Base-by-base conservation (phyloP, 176 grass and related monocot genomes). In the Saccharum officinarum region DNA sequence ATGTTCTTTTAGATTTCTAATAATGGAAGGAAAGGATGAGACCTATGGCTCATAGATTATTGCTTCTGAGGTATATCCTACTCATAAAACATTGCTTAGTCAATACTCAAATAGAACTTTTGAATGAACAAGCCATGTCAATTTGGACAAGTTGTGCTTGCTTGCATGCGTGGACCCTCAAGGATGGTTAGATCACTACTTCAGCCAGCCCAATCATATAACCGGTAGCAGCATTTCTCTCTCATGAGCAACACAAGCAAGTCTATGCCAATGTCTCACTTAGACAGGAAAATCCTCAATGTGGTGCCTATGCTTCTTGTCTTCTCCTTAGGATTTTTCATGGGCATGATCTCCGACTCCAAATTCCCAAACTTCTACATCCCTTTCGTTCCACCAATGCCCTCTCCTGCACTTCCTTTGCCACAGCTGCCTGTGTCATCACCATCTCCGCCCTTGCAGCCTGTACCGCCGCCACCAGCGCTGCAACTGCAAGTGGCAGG, bases 281-380 rank as follows among this genome's bases (percentile, higher is more conserved):
- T 34, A 54, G 55, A 39, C 15, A 37, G 69, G 33, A 40, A 30
- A 20, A 20, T 60, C 22, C 34, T 46, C 49, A 77, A 69, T 10
- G 69, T 69, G 7, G n/a, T 84, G 25, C 25, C 44, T 12, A 39
- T n/a, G 37, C 22, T 82, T 42, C 75, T 91, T 6, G 1, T 91
- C 80, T 49, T 91, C 55, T 64, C 76, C 59, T 22, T 52, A 5
- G 85, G 85, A 38, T 88, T 91, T 14, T 12, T 80, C n/a, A 5
- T 88, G 4, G 85, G 85, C 89, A 91, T 85, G 84, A 36, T 72
- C 17, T 85, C 41, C 14, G 77, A 55, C 28, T 15, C 77, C 8
- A 85, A 78, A 49, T 28, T 64, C 1, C 61, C 61, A 12, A 64
- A 64, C 13, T 64, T 64, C 61, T 64, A 64, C 61, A 26, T 31